Conservation (phyloP, 2,329 filamentous ascomycete genomes). For the Exophiala lecanii-corni region DNA sequence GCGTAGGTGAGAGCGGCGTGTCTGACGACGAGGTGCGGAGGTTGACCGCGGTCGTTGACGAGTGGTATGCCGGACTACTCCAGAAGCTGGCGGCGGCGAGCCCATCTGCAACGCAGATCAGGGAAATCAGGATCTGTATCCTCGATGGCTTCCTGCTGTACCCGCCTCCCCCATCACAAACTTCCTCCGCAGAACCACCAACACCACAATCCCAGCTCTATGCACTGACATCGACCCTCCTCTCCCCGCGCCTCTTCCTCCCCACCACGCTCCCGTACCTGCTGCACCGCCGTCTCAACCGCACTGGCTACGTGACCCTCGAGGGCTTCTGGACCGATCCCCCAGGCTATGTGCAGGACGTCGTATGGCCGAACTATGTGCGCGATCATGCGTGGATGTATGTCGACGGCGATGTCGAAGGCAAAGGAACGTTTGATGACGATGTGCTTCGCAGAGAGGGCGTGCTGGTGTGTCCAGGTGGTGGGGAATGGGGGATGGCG, state of each 20-base stretch:
- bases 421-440: slow-evolving; percentile 26
- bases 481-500: slow-evolving; percentile 56
- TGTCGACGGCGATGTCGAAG: slow-evolving; percentile 32
- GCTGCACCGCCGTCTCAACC: slow-evolving; percentile 37
- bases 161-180: slow-evolving; percentile 38
- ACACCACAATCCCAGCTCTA: slow-evolving; percentile 8
- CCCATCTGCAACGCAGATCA: background rate
- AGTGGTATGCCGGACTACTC: slow-evolving; percentile 26
- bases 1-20: slow-evolving; percentile 42
- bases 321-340: slow-evolving; percentile 95
- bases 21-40: slow-evolving; percentile 26
- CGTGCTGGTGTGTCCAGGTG: slow-evolving; percentile 35
- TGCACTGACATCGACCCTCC: slow-evolving; percentile 36
- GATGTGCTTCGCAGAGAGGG: slow-evolving; percentile 18
- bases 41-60: slow-evolving; percentile 21
- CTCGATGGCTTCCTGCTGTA: slow-evolving; percentile 89
- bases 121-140: slow-evolving; percentile 56
- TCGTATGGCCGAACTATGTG: slow-evolving; percentile 96
- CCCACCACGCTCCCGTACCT: slow-evolving; percentile 57
- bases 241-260: slow-evolving; percentile 77
- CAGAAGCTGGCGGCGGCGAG: background rate
- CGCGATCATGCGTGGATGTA: slow-evolving; percentile 70
- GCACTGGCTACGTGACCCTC: slow-evolving; percentile 45
- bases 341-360: slow-evolving; percentile 84
- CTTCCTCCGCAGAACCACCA: slow-evolving; percentile 27